Conservation (phyloP, 2,329 filamentous ascomycete species). For the Didymella pinodella region DNA sequence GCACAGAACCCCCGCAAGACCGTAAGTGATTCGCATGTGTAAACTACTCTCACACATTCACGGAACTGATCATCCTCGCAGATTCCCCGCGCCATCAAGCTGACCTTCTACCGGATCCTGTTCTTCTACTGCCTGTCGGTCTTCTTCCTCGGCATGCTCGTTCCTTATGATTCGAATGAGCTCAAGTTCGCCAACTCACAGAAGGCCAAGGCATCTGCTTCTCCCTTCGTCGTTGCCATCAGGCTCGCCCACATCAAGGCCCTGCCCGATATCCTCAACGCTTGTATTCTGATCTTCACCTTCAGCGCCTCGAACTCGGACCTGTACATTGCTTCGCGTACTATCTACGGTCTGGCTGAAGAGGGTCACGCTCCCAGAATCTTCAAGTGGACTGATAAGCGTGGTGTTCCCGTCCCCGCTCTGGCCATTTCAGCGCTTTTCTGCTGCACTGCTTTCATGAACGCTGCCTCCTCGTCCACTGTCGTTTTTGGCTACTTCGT, state of each 20-base stretch:
- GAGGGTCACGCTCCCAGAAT: constrained; percentile 76
- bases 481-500: constrained; percentile 59
- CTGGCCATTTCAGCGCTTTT: constrained; percentile 69
- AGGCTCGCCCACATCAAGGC: constrained; percentile 67
- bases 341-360: constrained; percentile 74
- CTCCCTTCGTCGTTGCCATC: constrained; percentile 80
- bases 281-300: constrained; percentile 76
- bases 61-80: not conserved
- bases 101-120: constrained; percentile 83
- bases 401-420: constrained; percentile 74
- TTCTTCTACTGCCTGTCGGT: constrained; percentile 81
- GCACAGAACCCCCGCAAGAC: constrained; percentile 76
- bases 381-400: constrained; percentile 73
- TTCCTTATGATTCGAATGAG: constrained; percentile 71
- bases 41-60: too few species aligned
- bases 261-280: constrained; percentile 75
- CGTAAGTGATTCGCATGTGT: not conserved
- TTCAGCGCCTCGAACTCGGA: constrained; percentile 81
- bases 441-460: constrained; percentile 71
- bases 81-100: constrained; percentile 79
- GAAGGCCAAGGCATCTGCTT: constrained; percentile 60
- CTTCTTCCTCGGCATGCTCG: constrained; percentile 77
- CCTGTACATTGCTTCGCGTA: constrained; percentile 76
- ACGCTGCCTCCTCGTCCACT: constrained; percentile 52
- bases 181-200: constrained; percentile 67